Percentiles rank a stretch among this genome's conserved stretches.
These are phyloP conservation scores for Furcasterigmium sp. DNA, from an alignment of 2,329 filamentous ascomycete genomes.

Conservation along the genomic window DNA sequence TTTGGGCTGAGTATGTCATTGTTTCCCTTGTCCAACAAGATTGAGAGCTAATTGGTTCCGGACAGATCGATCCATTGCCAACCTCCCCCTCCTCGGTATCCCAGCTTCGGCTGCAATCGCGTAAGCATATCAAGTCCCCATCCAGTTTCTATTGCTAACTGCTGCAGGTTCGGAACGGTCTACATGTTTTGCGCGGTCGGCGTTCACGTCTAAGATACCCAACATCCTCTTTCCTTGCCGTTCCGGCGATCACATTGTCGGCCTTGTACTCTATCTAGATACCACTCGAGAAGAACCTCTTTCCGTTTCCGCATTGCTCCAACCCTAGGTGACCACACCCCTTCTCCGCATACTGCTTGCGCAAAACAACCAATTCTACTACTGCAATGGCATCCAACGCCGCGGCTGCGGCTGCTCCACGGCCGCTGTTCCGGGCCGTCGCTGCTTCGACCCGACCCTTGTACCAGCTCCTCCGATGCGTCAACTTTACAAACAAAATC, in stretches of 20 bases:
- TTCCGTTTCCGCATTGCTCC: conserved; percentile 2
- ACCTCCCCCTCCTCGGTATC: conserved; percentile 70
- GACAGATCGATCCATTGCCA: conserved; percentile 75
- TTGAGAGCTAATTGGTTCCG: conserved; percentile 11
- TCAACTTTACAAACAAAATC: conserved; percentile 53
- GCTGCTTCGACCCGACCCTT: conserved; percentile 74
- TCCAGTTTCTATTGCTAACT: conserved; percentile 6
- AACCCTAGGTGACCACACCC: conserved; percentile 5
- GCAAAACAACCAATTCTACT: not conserved
- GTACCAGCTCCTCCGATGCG: conserved; percentile 56
- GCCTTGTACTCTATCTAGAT: conserved; percentile 15
- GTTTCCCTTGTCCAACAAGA: not conserved
- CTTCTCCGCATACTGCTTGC: not conserved
- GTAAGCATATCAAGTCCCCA: conserved; percentile 48
- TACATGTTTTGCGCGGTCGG: conserved; percentile 99
- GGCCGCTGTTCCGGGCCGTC: conserved; percentile 66
- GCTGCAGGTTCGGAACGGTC: conserved; percentile 67
- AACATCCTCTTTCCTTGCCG: conserved; percentile 17
- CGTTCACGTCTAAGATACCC: conserved; percentile 83
- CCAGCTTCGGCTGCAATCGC: conserved; percentile 86
- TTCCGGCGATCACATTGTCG: conserved; percentile 5
- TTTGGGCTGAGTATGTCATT: conserved; percentile 75
- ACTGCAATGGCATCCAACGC: conserved; percentile 8
- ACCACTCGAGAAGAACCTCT: conserved; percentile 9
- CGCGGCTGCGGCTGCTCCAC: conserved; percentile 9